Base-by-base conservation (phyloP, 306 rosid species). In the Cucurbita argyrosperma region DNA sequence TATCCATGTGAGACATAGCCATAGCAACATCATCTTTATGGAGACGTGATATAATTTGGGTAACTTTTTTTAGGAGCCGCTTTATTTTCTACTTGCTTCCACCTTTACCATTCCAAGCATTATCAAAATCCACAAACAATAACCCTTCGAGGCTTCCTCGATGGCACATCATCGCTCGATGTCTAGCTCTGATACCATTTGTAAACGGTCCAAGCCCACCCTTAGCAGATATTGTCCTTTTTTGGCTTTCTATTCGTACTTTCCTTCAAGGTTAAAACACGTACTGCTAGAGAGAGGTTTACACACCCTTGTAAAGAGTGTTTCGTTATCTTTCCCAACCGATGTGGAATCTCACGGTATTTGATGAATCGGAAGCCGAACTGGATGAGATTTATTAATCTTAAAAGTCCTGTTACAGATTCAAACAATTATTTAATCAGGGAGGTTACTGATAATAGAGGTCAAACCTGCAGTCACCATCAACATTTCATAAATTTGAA, bases 391-490 rank as follows among this genome's bases (percentile, higher is more conserved):
- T 45, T 66, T 18, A 64, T 66, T 66, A 43, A 19, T 21, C 19
- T 45, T 43, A 18, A 66, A 43, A 39, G 0, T 18, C 53, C 18
- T 43, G n/a, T 65, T 65, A 5, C 5, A 66, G 54, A 66, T 66
- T 66, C 72, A 66, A 42, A 10, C 72, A 43, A 66, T 66, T 11
- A 45, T 43, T 66, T 45, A 66, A 66, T 10, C 38, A 9, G 10
- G 38, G 72, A 43, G 39, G 52, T 3, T 10, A 19, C 5, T 65
- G 2, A 19, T 43, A 66, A 66, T 66, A 18, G 18, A 66, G 54
- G 72, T 45, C 72, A 66, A 66, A 66, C 45, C 72, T 45, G 16
- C 11, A 66, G 72, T 66, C 71, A 3, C 71, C 71, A 18, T 42
- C 71, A 65, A 18, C 37, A 43, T 65, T 65, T 65, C 71, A 43